These are phyloP conservation scores for Neobulgaria alba DNA, from an alignment of 2,329 filamentous ascomycete species.

Conservation along the genomic window DNA sequence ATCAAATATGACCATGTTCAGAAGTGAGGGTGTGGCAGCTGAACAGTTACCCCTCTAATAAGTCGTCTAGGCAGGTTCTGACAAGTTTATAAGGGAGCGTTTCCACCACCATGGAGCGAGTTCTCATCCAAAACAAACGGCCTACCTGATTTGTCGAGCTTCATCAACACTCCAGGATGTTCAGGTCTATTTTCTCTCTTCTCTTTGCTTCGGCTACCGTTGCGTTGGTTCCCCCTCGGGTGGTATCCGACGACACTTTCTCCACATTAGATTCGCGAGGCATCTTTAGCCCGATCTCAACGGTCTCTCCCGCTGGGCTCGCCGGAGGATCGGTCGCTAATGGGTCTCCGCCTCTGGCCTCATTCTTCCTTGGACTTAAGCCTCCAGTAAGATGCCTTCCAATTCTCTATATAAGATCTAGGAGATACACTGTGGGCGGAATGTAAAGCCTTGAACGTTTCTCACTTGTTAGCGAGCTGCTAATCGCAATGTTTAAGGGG, in stretches of 20 bases:
- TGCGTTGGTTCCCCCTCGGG: neutral
- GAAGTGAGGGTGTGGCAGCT: neutral
- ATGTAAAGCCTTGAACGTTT: neutral
- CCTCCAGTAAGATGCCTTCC: neutral
- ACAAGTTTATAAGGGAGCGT: neutral
- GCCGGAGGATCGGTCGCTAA: neutral
- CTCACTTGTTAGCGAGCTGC: neutral
- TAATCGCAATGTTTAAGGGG: neutral
- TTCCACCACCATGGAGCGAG: neutral
- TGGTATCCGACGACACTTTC: neutral
- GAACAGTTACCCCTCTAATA: neutral
- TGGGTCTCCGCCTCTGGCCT: neutral
- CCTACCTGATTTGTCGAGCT: neutral
- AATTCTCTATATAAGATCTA: neutral
- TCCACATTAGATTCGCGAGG: neutral
- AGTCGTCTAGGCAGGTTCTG: too few species aligned
- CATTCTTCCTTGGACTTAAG: neutral
- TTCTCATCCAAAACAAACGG: neutral
- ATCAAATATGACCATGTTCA: neutral
- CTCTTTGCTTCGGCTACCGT: neutral
- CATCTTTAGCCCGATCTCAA: neutral
- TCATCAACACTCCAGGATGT: neutral
- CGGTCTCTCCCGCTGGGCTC: neutral
- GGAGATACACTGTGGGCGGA: too few species aligned
- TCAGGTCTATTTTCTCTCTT: neutral